Base-by-base conservation (phyloP, 192 early-diverging fungal genomes). In the Phlyctochytrium planicorne region DNA sequence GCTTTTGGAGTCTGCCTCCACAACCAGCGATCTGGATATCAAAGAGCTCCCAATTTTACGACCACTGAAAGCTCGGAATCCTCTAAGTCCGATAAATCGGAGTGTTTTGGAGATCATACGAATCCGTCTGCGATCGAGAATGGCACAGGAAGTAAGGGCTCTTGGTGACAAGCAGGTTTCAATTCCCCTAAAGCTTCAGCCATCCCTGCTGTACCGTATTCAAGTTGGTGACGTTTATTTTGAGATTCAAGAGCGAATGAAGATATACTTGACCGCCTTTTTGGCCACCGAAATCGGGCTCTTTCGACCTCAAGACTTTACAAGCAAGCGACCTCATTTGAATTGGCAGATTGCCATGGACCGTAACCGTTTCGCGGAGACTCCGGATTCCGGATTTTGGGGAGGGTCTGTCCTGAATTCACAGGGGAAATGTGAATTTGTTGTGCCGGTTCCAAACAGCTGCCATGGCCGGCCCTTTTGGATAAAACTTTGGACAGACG, bases 231-330 rank as follows among this genome's bases (percentile, higher is more conserved):
- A 31, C 52, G 14, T n/a, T 0, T 55, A 37, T 6, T 3, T 68
- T 30, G 57, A 29, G 30, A 20, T 27, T 6, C 27, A 53, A 2
- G 34, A 50, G 14, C 20, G 3, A 0, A 16, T 4, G 0, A 25
- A 35, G 0, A 47, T 67, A 0, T 25, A 29, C 10, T 16, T 68
- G 14, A 32, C 56, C 10, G 1, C 60, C 23, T 60, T 68, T 53
- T 37, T 68, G 25, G 14, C 67, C 34, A 60, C 56, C 33, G 67
- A 68, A n/a, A 68, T 68, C 36, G 40, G 67, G 20, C 59, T 68
- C 0, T 68, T 62, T 31, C 56, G 67, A 10, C 12, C 31, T 24
- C 27, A 50, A 14, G 67, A 68, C 36, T 68, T 68, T 50, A 47
- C 34, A 14, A 23, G 40, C 3, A 17, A 37, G 32, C n/a, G 29